Conservation (phyloP, 2,329 filamentous ascomycete genomes). For the Rhinocladiella mackenziei region DNA sequence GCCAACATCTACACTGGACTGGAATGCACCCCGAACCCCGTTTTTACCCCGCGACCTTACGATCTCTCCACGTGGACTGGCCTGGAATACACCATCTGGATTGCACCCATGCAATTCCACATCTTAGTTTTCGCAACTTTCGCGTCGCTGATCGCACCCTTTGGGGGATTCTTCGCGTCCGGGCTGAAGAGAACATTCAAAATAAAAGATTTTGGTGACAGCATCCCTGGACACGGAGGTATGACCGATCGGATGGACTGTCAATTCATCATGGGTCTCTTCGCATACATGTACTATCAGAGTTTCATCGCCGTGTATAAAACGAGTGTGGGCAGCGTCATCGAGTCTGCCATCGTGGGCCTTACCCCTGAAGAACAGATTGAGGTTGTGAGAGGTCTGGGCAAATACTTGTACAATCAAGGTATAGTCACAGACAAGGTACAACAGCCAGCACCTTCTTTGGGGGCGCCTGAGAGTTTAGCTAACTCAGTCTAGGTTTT, state of each 20-base stretch:
- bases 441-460: constrained; percentile 23
- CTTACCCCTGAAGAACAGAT: constrained; percentile 82
- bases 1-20: constrained; percentile 90
- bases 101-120: constrained; percentile 90
- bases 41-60: constrained; percentile 76
- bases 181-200: constrained; percentile 98
- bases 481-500: constrained; percentile 22
- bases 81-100: constrained; percentile 65
- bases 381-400: constrained; percentile 63
- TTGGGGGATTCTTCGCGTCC: constrained; percentile 96
- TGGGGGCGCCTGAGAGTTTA: background rate
- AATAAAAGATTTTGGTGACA: constrained; percentile 99
- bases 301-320: constrained; percentile 91
- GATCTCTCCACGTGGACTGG: constrained; percentile 69
- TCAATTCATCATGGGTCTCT: constrained; percentile 99
- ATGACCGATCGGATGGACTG: constrained; percentile 99
- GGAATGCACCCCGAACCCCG: constrained; percentile 84
- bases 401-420: constrained; percentile 63
- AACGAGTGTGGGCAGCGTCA: constrained; percentile 76
- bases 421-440: constrained; percentile 55
- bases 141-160: constrained; percentile 92
- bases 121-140: constrained; percentile 87
- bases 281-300: constrained; percentile 97
- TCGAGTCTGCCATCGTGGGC: constrained; percentile 89
- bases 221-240: constrained; percentile 93